phyloP scores from a whole-genome alignment of 345 rosid genomes.

The Salix brachista region DNA sequence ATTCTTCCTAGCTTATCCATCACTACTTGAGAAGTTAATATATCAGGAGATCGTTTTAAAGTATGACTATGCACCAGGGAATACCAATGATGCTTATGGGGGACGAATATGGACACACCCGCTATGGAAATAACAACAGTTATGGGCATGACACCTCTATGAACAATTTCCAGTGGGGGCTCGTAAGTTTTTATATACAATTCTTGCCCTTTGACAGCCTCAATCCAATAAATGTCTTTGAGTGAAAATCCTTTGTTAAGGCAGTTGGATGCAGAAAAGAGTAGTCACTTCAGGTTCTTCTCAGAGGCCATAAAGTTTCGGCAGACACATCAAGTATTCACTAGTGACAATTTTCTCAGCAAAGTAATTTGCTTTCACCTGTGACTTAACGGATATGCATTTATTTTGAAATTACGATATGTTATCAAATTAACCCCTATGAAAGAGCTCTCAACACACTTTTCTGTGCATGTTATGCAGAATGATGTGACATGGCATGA shows the following conservation, averaged over 20 bases:
- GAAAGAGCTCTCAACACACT: conserved; percentile 13
- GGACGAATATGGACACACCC: conserved; percentile 87
- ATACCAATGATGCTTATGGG: conserved; percentile 97
- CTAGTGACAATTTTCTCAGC: conserved; percentile 58
- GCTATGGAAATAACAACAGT: conserved; percentile 90
- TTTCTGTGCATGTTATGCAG: conserved; percentile 24
- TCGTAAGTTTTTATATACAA: conserved; percentile 33
- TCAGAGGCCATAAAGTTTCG: conserved; percentile 69
- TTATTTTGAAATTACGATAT: not conserved
- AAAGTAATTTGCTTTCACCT: conserved; percentile 37
- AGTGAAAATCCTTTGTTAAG: conserved; percentile 9
- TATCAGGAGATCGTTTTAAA: conserved; percentile 7
- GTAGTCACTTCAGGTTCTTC: conserved; percentile 72
- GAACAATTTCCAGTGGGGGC: conserved; percentile 80
- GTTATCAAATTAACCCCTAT: not conserved
- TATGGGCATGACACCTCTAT: conserved; percentile 83
- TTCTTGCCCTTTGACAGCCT: conserved; percentile 4
- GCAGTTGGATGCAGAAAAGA: conserved; percentile 58
- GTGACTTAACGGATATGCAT: not conserved
- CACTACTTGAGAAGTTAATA: not conserved
- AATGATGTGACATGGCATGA: conserved; percentile 91
- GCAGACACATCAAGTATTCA: conserved; percentile 39
- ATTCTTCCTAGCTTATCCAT: not conserved
- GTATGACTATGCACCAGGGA: conserved; percentile 46
- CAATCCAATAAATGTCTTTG: not conserved